Conservation (phyloP, 1,284 basidiomycete genomes). For the Rhodotorula sp. region DNA sequence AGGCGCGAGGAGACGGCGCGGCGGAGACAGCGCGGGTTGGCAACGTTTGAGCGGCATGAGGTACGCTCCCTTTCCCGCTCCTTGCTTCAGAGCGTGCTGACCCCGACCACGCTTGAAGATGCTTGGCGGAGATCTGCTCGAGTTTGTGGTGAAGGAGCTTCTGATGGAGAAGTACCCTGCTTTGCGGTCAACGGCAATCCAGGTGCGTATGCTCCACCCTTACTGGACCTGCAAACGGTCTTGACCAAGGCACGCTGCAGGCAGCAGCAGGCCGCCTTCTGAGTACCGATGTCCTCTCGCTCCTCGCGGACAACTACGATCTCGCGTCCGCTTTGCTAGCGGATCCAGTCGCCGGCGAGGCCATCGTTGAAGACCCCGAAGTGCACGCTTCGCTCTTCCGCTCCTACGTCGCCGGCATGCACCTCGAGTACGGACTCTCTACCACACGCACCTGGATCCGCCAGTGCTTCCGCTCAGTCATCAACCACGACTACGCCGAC, state of each 20-base stretch:
- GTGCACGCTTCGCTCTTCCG: conserved; percentile 10
- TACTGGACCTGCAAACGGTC: neutral
- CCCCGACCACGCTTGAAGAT: neutral
- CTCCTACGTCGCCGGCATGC: conserved; percentile 16
- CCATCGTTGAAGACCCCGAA: neutral
- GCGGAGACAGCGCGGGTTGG: no score
- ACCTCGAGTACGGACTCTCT: conserved; percentile 7
- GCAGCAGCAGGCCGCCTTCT: neutral
- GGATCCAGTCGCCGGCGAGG: neutral
- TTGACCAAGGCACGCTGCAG: neutral
- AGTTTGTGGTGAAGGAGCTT: conserved; percentile 8
- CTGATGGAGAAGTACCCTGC: conserved; percentile 2
- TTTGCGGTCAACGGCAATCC: neutral
- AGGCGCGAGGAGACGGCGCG: neutral
- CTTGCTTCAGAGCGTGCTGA: neutral
- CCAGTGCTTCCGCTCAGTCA: conserved; percentile 6
- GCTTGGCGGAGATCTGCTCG: conserved; percentile 1
- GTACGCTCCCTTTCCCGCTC: neutral
- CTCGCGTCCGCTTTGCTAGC: neutral
- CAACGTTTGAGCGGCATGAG: conserved; percentile 6
- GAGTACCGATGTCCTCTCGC: neutral
- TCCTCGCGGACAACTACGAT: conserved; percentile 2
- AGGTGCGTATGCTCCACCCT: neutral
- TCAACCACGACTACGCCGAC: conserved; percentile 8
- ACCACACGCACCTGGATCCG: conserved; percentile 16